Percentiles rank a stretch among this genome's conserved stretches.
phyloP scores from a whole-genome alignment of 306 rosid species.

The Sindora glabra region DNA sequence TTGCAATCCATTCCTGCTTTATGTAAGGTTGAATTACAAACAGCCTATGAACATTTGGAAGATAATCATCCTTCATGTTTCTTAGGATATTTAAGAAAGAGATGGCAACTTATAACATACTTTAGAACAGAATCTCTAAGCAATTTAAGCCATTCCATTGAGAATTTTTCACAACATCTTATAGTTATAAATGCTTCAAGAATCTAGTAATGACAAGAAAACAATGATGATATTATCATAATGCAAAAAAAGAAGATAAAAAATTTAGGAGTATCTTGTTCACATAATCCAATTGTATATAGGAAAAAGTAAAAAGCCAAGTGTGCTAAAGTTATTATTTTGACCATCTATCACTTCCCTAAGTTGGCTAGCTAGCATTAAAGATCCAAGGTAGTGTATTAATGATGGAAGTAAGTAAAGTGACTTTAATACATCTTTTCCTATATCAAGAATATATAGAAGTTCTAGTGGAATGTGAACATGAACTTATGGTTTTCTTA shows the following conservation, averaged over 20 bases:
- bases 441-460: constrained; percentile 42
- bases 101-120: constrained; percentile 73
- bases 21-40: constrained; percentile 74
- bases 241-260: background rate
- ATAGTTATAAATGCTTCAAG: constrained; percentile 84
- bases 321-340: constrained; percentile 31
- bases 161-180: constrained; percentile 65
- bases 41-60: constrained; percentile 31
- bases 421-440: constrained; percentile 54
- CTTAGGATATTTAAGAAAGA: constrained; percentile 66
- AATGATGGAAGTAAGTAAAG: constrained; percentile 76
- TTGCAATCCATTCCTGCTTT: constrained; percentile 49
- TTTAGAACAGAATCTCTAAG: constrained; percentile 93
- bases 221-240: constrained; percentile 1
- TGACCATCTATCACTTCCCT: constrained; percentile 58
- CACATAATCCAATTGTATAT: background rate
- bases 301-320: constrained; percentile 58
- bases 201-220: constrained; percentile 38
- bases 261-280: background rate
- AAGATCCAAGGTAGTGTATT: constrained; percentile 72
- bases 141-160: constrained; percentile 93
- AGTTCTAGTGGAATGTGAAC: constrained; percentile 92
- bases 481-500: constrained; percentile 44
- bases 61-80: constrained; percentile 76
- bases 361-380: constrained; percentile 87